Evolutionary conservation across 192 early-diverging fungal species (phyloP).

Genomic region (Linnemannia exigua): DNA sequence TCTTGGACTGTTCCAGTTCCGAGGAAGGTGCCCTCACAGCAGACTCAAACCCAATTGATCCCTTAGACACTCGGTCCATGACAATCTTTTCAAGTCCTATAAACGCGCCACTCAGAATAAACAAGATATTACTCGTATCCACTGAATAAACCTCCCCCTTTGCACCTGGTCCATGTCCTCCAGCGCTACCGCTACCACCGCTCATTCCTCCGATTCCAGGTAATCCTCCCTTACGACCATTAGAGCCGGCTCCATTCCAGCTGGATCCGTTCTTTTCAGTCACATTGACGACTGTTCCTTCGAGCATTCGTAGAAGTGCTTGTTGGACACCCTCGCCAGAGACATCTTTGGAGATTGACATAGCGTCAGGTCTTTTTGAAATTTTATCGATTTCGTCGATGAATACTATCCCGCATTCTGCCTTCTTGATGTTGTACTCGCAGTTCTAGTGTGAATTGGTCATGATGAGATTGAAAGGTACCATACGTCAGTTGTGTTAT

Average conservation of each 20-base stretch:
- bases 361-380: constrained; percentile 77
- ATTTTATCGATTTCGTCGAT: constrained; percentile 96
- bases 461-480: not conserved
- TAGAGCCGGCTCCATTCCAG: constrained; percentile 17
- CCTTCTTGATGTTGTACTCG: constrained; percentile 85
- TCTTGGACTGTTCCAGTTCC: constrained; percentile 44
- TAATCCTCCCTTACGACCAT: constrained; percentile 28
- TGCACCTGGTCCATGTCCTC: constrained; percentile 22
- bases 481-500: not conserved
- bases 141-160: constrained; percentile 85
- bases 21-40: constrained; percentile 47
- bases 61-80: constrained; percentile 79
- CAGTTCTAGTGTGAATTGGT: constrained; percentile 75
- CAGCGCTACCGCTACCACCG: not conserved
- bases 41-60: constrained; percentile 83
- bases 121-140: constrained; percentile 90
- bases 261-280: constrained; percentile 80
- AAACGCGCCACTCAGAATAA: constrained; percentile 89
- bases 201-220: constrained; percentile 18
- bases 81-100: constrained; percentile 86
- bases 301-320: constrained; percentile 84
- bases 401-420: constrained; percentile 88
- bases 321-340: constrained; percentile 94
- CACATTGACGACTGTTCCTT: constrained; percentile 86
- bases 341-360: constrained; percentile 81